phyloP scores from a whole-genome alignment of 2,329 filamentous ascomycete genomes.

The Endoconidiophora polonica region DNA sequence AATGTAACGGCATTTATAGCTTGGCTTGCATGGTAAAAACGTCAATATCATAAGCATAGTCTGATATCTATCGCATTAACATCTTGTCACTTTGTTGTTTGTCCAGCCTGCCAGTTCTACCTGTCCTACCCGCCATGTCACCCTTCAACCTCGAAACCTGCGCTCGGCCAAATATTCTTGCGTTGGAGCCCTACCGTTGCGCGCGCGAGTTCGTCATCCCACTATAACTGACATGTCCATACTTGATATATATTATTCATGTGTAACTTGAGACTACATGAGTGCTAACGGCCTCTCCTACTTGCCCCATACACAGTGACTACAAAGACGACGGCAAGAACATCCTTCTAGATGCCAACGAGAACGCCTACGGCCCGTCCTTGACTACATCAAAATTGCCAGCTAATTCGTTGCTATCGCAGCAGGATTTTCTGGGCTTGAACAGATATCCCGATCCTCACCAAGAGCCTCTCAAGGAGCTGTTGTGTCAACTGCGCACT shows the following conservation, averaged over 20 bases:
- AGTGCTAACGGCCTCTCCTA: not conserved
- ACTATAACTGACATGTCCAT: no score
- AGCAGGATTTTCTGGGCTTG: slow-evolving; percentile 59
- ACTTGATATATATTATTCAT: no score
- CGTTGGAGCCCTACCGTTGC: slow-evolving; percentile 63
- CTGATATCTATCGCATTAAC: not conserved
- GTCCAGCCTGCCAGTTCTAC: not conserved
- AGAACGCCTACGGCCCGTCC: slow-evolving; percentile 86
- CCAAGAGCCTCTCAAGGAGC: slow-evolving; percentile 71
- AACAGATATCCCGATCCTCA: slow-evolving; percentile 96
- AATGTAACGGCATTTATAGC: not conserved
- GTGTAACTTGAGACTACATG: not conserved
- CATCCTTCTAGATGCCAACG: slow-evolving; percentile 90
- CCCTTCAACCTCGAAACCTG: slow-evolving; percentile 59
- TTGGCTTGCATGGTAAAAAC: not conserved
- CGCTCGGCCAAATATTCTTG: slow-evolving; percentile 59
- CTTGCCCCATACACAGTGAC: slow-evolving; percentile 43
- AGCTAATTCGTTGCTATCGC: slow-evolving; percentile 21
- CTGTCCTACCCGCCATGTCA: slow-evolving; percentile 26
- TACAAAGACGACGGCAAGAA: slow-evolving; percentile 98
- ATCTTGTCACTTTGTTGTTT: not conserved
- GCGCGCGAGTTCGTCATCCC: slow-evolving; percentile 52
- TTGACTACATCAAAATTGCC: slow-evolving; percentile 35
- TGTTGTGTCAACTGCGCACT: slow-evolving; percentile 75
- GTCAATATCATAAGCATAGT: not conserved